Base-by-base conservation (phyloP, 176 grass and related monocot species). In the Cenchrus fungigraminus region DNA sequence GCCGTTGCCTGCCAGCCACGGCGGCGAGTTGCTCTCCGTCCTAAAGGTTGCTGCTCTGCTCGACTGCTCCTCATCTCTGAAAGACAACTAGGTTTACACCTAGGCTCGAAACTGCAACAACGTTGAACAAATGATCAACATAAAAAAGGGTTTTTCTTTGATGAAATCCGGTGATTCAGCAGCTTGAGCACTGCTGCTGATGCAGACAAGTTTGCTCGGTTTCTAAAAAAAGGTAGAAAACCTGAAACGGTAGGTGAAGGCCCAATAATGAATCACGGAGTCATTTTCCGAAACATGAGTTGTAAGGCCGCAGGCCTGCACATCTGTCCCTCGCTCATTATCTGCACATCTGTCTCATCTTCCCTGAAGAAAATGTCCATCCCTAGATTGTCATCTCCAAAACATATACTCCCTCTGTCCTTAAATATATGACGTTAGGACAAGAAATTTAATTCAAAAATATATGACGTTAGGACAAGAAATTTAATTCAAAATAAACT, bases 221-320 rank as follows among this genome's bases (percentile, higher is more conserved):
- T 25, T 25, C 25, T 25, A n/a, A 56, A 81, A 37, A 56, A 81
- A 51, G 62, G 79, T 4, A 61, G 25, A 47, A 49, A 51, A 61
- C 25, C 15, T 57, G 4, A 11, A 59, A 37, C 3, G 22, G 57
- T 29, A 72, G 76, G 45, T 53, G 80, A 54, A 4, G 74, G 57
- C 43, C n/a, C 37, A 84, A 64, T 83, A 65, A 88, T 83, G 57
- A 60, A 56, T 20, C 47, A 12, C 22, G 65, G 32, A 19, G 71
- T 88, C 56, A 31, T 83, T 88, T 78, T 88, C 66, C 0, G 9
- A 4, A 4, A 43, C 45, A 63, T 52, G 29, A 62, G 63, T 15
- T 83, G 79, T 82, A 71, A 71, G 32, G 9, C 46, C 44, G 80
- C 73, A 63, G 80, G 31, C 20, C 6, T 78, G 59, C 29, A 22